These are phyloP conservation scores for Pseudogymnoascus sp. DNA, from an alignment of 2,329 filamentous ascomycete species.

Conservation along the genomic window DNA sequence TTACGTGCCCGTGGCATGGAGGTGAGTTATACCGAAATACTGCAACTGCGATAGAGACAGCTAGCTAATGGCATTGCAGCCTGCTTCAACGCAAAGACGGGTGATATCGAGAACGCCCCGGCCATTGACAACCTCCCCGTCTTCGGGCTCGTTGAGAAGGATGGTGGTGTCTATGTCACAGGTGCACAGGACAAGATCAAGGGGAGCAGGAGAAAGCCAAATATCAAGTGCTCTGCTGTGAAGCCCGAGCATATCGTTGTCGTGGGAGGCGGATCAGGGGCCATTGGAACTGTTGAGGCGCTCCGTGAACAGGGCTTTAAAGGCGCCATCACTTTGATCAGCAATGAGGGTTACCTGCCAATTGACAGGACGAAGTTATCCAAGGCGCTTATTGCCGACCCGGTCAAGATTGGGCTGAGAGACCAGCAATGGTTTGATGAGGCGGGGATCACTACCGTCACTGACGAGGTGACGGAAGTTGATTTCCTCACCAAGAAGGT, in stretches of 20 bases:
- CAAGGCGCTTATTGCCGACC: slow-evolving; percentile 80
- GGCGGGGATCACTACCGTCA: slow-evolving; percentile 47
- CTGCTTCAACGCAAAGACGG: slow-evolving; percentile 83
- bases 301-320: slow-evolving; percentile 74
- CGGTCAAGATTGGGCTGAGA: slow-evolving; percentile 68
- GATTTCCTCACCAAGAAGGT: slow-evolving; percentile 70
- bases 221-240: slow-evolving; percentile 56
- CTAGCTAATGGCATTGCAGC: slow-evolving; percentile 41
- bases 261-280: slow-evolving; percentile 79
- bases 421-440: slow-evolving; percentile 68
- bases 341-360: slow-evolving; percentile 74
- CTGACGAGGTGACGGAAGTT: slow-evolving; percentile 60
- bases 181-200: slow-evolving; percentile 75
- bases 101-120: slow-evolving; percentile 91
- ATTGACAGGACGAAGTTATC: slow-evolving; percentile 94
- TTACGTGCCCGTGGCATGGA: slow-evolving; percentile 96
- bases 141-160: slow-evolving; percentile 72
- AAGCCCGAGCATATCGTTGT: slow-evolving; percentile 64
- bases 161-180: slow-evolving; percentile 76
- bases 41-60: slow-evolving; percentile 11
- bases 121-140: slow-evolving; percentile 77
- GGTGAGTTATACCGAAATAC: slow-evolving; percentile 42
- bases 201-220: slow-evolving; percentile 61
- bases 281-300: slow-evolving; percentile 72
- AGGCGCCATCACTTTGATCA: slow-evolving; percentile 74